phyloP scores from a whole-genome alignment of 2,329 filamentous ascomycete species.

The Aspergillus fischeri region DNA sequence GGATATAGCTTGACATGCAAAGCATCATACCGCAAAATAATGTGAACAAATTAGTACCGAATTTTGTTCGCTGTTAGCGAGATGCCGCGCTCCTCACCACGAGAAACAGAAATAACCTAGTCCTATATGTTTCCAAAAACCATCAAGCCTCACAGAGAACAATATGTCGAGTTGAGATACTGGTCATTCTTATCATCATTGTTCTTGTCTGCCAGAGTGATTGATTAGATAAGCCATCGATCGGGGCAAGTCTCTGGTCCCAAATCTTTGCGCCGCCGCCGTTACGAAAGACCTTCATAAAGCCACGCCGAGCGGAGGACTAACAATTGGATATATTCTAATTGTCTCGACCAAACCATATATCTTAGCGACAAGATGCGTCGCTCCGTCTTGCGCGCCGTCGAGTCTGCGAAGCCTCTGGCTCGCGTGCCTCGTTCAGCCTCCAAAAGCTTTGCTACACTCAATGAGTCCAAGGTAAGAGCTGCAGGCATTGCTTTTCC shows the following conservation, averaged over 20 bases:
- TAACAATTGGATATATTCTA: slow-evolving; percentile 7
- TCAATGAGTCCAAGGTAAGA: slow-evolving; percentile 34
- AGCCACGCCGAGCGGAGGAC: slow-evolving; percentile 1
- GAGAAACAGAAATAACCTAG: background rate
- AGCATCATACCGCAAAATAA: background rate
- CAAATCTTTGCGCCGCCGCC: slow-evolving; percentile 16
- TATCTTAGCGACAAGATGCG: slow-evolving; percentile 25
- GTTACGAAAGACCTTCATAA: slow-evolving; percentile 6
- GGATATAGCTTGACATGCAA: background rate
- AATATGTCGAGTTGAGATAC: background rate
- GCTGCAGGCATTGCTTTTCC: background rate
- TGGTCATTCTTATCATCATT: background rate
- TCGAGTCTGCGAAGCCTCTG: slow-evolving; percentile 36
- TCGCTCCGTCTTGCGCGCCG: slow-evolving; percentile 38
- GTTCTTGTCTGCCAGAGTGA: background rate
- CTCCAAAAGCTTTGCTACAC: slow-evolving; percentile 35
- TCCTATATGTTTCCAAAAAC: background rate
- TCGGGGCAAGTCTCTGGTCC: slow-evolving; percentile 17
- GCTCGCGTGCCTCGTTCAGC: slow-evolving; percentile 29
- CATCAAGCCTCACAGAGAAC: background rate
- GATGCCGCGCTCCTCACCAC: background rate
- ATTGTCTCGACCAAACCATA: slow-evolving; percentile 1
- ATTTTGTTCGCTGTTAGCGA: no score
- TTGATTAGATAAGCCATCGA: slow-evolving; percentile 29
- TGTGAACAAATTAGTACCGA: background rate